Evolutionary conservation across 495 filamentous ascomycete species (phyloP), one percentile per base, ranked within the genome.

Genomic region (Ramalina peruviana): DNA sequence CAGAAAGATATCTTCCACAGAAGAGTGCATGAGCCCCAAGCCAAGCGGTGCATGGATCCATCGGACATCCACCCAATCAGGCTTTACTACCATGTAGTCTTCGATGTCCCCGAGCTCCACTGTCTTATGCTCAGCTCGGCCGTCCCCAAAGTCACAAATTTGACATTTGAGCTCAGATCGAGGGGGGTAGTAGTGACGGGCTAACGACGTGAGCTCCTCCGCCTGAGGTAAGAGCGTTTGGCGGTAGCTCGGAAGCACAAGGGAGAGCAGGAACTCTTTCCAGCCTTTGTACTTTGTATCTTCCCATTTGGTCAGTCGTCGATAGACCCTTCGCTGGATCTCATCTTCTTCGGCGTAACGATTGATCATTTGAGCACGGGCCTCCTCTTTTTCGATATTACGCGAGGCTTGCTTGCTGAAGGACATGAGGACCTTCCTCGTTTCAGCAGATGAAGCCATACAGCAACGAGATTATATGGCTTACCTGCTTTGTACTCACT

Each of bases 41-140:
- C 61, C 61, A 16, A 63, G 54, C 3, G 61, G 61, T 38, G 57
- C 60, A 40, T 63, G 61, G 15, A 59, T 62, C 57, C 60, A 63
- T 40, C 60, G 52, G 16, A 62, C 55, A 20, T 53, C 53, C 6
- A 48, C 60, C 57, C 60, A 62, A 6, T 54, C 43, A 33, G 60
- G 58, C 41, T 60, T 62, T 13, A 30, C 42, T 16, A 61, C 47
- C 60, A 55, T 56, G 36, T 51, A 60, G 12, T 58, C 52, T 48
- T 60, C 60, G 6, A 63, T 54, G 16, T 60, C 40, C 12, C 61
- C 60, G 2, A 63, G 49, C 19, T 54, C 45, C 33, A 60, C 51
- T 12, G 57, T 53, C 17, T 50, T 49, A 37, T 53, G 60, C 50
- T 62, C 55, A 20, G 60, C 53, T 53, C 58, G 49, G 23, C 55